Evolutionary conservation across 352 stramenopile genomes (phyloP).

Genomic region (Blastocystis sp.): DNA sequence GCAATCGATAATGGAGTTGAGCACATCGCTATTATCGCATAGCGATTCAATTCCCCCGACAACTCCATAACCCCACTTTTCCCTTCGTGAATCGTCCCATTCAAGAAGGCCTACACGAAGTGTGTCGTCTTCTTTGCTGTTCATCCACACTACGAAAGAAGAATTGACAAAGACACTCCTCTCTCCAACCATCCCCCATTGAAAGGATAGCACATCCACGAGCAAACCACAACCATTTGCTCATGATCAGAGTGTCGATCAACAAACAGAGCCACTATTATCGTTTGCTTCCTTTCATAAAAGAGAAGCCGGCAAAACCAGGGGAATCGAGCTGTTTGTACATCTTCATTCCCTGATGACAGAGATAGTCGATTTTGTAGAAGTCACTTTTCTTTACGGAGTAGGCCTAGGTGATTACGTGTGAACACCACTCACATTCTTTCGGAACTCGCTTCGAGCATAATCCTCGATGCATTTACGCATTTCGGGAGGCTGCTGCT

Average conservation of each 20-base stretch:
- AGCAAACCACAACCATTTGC: neutral
- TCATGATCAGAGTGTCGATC: neutral
- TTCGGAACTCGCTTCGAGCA: slow-evolving; percentile 37
- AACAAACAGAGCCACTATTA: slow-evolving; percentile 12
- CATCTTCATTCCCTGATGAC: slow-evolving; percentile 67
- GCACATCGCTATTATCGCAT: neutral
- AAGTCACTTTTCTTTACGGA: slow-evolving; percentile 47
- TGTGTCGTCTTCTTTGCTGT: neutral
- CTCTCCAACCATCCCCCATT: neutral
- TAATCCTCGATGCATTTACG: slow-evolving; percentile 63
- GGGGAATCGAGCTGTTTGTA: slow-evolving; percentile 51
- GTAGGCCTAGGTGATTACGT: neutral
- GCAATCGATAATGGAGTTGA: neutral
- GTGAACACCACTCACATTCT: neutral
- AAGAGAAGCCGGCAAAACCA: slow-evolving; percentile 54
- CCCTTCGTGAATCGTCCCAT: neutral
- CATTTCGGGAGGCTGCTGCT: slow-evolving; percentile 57
- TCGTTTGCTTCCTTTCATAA: slow-evolving; percentile 38
- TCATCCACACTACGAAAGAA: neutral
- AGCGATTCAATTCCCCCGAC: neutral
- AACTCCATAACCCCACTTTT: neutral
- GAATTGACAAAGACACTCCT: neutral
- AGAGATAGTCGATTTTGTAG: slow-evolving; percentile 63
- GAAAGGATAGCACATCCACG: neutral
- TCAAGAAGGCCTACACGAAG: neutral